Evolutionary conservation across 2,329 filamentous ascomycete genomes (phyloP), one percentile per base, ranked within the genome.

Genomic region (Monosporascus sp.): DNA sequence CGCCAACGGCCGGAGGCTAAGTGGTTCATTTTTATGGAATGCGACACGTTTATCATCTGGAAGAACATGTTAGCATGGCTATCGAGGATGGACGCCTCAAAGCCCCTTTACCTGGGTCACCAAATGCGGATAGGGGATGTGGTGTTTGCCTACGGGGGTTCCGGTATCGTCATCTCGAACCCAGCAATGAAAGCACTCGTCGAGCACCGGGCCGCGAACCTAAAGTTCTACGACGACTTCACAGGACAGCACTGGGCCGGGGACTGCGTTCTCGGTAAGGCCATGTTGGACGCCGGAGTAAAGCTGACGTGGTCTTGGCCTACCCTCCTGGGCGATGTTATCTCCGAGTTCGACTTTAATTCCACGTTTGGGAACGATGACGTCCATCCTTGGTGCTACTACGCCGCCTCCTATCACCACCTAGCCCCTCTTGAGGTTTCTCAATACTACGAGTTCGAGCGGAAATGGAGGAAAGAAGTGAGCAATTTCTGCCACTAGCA

Each of bases 21-120:
- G 51, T 85, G 81, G 81, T 85, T 76, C 55, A 69, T 82, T 52
- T 85, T 85, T 63, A 75, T 82, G 47, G 81, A 84, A 58, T 75
- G 78, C 0, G 81, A 85, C 61, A 83, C 80, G 0, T 84, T 80
- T 58, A 64, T 83, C 41, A 69, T 80, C 9, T 80, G 80, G 71
- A 68, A 73, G 37, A 80, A 79, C 35, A 59, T 84, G 41, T 61
- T 82, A 17, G 66, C 72, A 24, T 84, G 79, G 78, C 70, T 85
- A 22, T 68, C 70, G 18, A 68, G 73, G 22, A 75, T 79, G 56
- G 75, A 84, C 61, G 58, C 75, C 3, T 65, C 63, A 2, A 64
- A 78, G 54, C 75, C 77, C 5, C 67, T 71, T 47, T 84, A 83
- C 60, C 72, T 81, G 35, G 81, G 78, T 40, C 78, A 78, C 35